Evolutionary conservation across 306 rosid species (phyloP), one percentile per base, ranked within the genome.

Genomic region (Cucurbita argyrosperma): DNA sequence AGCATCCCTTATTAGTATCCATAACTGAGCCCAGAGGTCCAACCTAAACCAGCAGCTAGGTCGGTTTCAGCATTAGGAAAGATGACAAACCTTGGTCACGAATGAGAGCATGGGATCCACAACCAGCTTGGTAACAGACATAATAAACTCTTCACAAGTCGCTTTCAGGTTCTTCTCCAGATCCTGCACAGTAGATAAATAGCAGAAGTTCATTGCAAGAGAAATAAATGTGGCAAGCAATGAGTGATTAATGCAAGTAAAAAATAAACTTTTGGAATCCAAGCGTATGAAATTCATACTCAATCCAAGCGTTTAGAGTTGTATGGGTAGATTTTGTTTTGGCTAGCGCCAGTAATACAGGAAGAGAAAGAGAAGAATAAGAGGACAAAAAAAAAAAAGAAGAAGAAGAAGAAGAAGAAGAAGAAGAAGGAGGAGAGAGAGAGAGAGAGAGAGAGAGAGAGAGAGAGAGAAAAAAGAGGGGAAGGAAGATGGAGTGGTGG

Each of bases 71-170:
- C 53, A 69, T 76, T 58, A 46, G 55, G 65, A 47, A 8, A 46
- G 78, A 21, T 23, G 51, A 82, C 83, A 83, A 79, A 91, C 99
- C 97, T 94, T 94, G 81, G 99, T 94, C 72, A 94, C 96, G 83
- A 94, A 94, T 56, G 97, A 94, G 78, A 94, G 99, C 86, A 94
- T 85, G 70, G 99, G 97, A 82, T 94, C 99, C 84, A 94, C 99
- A 78, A 94, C 96, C 53, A 85, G 87, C 91, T 94, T 94, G 54
- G 99, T 94, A 78, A 94, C 92, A 15, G 96, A 85, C 99, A 94
- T 94, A 52, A 94, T 91, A 83, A 91, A 94, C 83, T 94, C 97
- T 85, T 94, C 99, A 74, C 99, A 91, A 35, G 99, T 94, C 80
- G 88, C 87, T 84, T 94, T 94, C 50, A 94, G 89, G 89, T 87